Base-by-base conservation (phyloP, 148 eudicot species). In the Chenopodium formosanum region DNA sequence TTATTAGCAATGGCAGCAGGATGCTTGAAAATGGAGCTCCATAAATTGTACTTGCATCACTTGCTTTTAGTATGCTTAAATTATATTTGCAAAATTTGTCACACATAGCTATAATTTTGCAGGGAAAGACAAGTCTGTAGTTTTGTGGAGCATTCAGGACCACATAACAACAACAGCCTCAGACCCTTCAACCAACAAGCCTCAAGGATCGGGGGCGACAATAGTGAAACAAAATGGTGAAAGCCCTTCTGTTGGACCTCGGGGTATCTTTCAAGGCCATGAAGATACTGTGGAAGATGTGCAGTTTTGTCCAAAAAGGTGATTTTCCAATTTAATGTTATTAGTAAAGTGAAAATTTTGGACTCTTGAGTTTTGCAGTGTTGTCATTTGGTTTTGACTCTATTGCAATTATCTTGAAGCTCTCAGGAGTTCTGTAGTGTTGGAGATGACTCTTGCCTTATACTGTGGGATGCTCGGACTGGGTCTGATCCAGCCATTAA, bases 351-450 rank as follows among this genome's bases (percentile, higher is more conserved):
- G 29, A 12, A 31, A 25, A 58, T 74, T 4, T 47, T n/a, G n/a
- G 34, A 32, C 22, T 67, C 6, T 17, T 56, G 53, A 27, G 70
- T 52, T 70, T 71, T 46, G 32, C 25, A 67, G 69, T 12, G 56
- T 73, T 13, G 47, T 44, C 80, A 71, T 48, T 87, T 74, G 47
- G 67, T 65, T 82, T 75, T 84, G 82, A 83, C 84, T 81, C 46
- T 70, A 22, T 48, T 81, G 11, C 79, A 19, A 83, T 69, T 25
- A 75, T 86, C 37, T 71, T 92, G 93, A 87, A 95, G 99, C 86
- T 88, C 94, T 11, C 97, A 95, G 93, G 97, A 93, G 86, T 95
- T 95, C 80, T 95, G 99, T 82, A 95, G 99, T 60, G 99, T 95
- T 76, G 99, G 99, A 40, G 99, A 96, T 86, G 99, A 96, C 89